Percentiles rank a stretch among this genome's conserved stretches.
Conservation (phyloP, 2,329 filamentous ascomycete genomes). For the Claviceps pazoutovae region DNA sequence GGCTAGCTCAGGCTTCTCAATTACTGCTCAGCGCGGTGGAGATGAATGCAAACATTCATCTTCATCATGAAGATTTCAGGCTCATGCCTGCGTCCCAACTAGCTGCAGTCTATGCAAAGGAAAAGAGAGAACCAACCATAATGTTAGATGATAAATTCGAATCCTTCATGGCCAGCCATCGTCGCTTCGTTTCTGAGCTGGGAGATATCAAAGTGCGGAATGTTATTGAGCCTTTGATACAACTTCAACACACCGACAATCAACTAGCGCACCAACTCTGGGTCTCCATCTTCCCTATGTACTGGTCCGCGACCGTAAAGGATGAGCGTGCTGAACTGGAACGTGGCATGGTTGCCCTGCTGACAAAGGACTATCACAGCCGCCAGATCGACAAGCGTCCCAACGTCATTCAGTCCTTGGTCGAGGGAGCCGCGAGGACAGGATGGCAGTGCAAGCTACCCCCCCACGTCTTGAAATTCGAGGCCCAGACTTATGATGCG, state of each 20-base stretch:
- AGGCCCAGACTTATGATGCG: slow-evolving; percentile 84
- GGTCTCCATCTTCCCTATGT: slow-evolving; percentile 82
- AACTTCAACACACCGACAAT: slow-evolving; percentile 81
- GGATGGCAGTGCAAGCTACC: slow-evolving; percentile 84
- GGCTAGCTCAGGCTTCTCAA: slow-evolving; percentile 90
- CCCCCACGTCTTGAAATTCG: slow-evolving; percentile 89
- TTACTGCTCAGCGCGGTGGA: slow-evolving; percentile 85
- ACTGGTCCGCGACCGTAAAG: slow-evolving; percentile 75
- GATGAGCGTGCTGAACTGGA: slow-evolving; percentile 87
- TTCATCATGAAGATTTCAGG: slow-evolving; percentile 75
- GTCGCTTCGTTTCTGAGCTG: slow-evolving; percentile 70
- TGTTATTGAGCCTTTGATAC: slow-evolving; percentile 74
- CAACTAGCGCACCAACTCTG: slow-evolving; percentile 79
- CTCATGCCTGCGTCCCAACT: slow-evolving; percentile 60
- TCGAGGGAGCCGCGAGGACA: slow-evolving; percentile 75
- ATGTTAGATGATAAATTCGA: slow-evolving; percentile 80
- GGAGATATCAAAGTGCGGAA: slow-evolving; percentile 79
- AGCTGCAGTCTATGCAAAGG: slow-evolving; percentile 59
- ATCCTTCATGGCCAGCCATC: slow-evolving; percentile 60
- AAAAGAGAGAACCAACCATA: slow-evolving; percentile 54
- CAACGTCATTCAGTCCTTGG: slow-evolving; percentile 84
- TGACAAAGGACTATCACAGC: slow-evolving; percentile 92
- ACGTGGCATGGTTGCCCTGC: slow-evolving; percentile 73
- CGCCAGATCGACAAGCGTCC: slow-evolving; percentile 89
- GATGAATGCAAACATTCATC: slow-evolving; percentile 60